Base-by-base conservation (phyloP, 441 rosid genomes). In the Populus hybrid region DNA sequence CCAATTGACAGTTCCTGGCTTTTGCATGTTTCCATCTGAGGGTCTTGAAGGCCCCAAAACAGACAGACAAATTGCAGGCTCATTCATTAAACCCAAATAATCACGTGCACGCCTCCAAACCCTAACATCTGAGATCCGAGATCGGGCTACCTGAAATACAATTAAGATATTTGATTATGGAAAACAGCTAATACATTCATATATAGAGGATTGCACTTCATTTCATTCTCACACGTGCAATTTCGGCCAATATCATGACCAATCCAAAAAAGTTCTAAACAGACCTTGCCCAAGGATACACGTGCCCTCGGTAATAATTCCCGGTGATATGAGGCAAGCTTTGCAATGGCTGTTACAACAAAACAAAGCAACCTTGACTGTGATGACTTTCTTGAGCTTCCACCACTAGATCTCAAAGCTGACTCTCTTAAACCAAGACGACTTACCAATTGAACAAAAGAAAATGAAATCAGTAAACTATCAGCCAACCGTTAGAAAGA, bases 331-430 rank as follows among this genome's bases (percentile, higher is more conserved):
- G 97, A 92, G 23, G 99, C 96, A 36, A 96, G 98, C 82, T 94
- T 94, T 70, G 98, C 90, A 21, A 96, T 93, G 68, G 99, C 98
- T 66, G 99, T 93, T 74, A 93, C 86, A 71, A 93, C 99, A 82
- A 92, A 96, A 85, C 99, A 94, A 50, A 96, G 86, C 69, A 96
- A 95, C 91, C 98, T 93, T 3, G 99, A 88, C 42, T 92, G 97
- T 28, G 94, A 88, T 66, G 90, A 85, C 85, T 84, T 92, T 75
- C 87, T 84, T 74, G 82, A 88, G 68, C 81, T 83, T 78, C 82
- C 86, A 71, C 87, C 74, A 45, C 72, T 79, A 29, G 93, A 82
- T 72, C 78, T 83, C 75, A 77, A 71, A 28, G 86, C 77, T 61
- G 97, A 87, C 29, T 90, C 97, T 84, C 91, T 83, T 68, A 92